These are phyloP conservation scores for Aspergillus coremiiformis DNA, from an alignment of 495 filamentous ascomycete genomes.

Conservation along the genomic window DNA sequence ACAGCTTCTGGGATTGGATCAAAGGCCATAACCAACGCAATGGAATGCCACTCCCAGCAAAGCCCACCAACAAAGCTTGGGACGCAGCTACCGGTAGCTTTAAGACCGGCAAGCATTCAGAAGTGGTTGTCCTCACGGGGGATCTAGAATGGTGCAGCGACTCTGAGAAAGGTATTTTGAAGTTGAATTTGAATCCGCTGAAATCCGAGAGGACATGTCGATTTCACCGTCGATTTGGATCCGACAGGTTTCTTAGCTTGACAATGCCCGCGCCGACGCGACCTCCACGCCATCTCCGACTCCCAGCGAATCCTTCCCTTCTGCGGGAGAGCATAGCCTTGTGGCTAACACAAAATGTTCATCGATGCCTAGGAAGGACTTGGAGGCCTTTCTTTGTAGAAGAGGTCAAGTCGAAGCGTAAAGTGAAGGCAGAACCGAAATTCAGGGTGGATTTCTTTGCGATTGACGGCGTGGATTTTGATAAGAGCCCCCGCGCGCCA, in stretches of 20 bases:
- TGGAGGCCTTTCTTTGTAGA: conserved; percentile 46
- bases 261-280: conserved; percentile 31
- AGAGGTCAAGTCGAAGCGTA: conserved; percentile 32
- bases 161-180: conserved; percentile 32
- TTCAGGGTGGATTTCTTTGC: conserved; percentile 50
- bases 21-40: conserved; percentile 22
- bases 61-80: conserved; percentile 34
- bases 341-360: conserved; percentile 38
- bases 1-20: conserved; percentile 37
- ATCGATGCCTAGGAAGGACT: conserved; percentile 35
- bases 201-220: conserved; percentile 40
- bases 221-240: conserved; percentile 42
- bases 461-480: conserved; percentile 40
- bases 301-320: conserved; percentile 16
- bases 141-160: conserved; percentile 33
- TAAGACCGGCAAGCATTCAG: conserved; percentile 29
- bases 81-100: conserved; percentile 30
- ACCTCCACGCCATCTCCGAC: conserved; percentile 30
- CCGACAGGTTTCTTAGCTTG: conserved; percentile 40
- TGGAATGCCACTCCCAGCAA: conserved; percentile 30
- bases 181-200: conserved; percentile 35
- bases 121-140: conserved; percentile 37
- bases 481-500: conserved; percentile 4
- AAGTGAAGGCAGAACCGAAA: conserved; percentile 20
- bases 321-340: conserved; percentile 30